phyloP scores from a whole-genome alignment of 75 land plant genomes.

The Pinus tabuliformis region DNA sequence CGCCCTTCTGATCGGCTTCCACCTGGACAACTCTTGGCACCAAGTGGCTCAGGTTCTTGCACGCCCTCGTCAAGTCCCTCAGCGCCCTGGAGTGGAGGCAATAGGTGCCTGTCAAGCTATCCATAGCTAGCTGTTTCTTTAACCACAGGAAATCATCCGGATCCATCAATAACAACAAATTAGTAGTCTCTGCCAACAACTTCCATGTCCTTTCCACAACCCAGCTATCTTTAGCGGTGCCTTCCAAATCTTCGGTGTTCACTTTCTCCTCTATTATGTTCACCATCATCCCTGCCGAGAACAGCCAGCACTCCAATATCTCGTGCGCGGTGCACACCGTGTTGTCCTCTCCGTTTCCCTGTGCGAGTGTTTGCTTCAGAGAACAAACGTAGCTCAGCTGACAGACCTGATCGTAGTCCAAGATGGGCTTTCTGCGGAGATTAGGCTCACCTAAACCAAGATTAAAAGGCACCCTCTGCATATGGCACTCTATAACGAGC shows the following conservation, averaged over 20 bases:
- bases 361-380: conserved; percentile 19
- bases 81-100: conserved; percentile 60
- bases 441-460: conserved; percentile 78
- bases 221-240: conserved; percentile 56
- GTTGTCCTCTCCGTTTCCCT: conserved; percentile 49
- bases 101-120: conserved; percentile 32
- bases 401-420: conserved; percentile 65
- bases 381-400: conserved; percentile 41
- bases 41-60: conserved; percentile 62
- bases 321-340: conserved; percentile 55
- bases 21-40: conserved; percentile 65
- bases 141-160: conserved; percentile 71
- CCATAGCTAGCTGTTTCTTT: conserved; percentile 58
- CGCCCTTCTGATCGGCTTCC: conserved; percentile 78
- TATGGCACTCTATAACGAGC: conserved; percentile 57
- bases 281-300: conserved; percentile 30
- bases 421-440: conserved; percentile 51
- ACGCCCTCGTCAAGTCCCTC: conserved; percentile 31
- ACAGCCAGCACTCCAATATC: conserved; percentile 66
- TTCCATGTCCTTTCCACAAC: conserved; percentile 68
- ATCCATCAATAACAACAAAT: conserved; percentile 59
- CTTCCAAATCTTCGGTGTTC: conserved; percentile 16
- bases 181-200: conserved; percentile 47
- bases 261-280: conserved; percentile 28
- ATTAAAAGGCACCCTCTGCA: conserved; percentile 62